These are phyloP conservation scores for Suillus spraguei DNA, from an alignment of 768 basidiomycete genomes.

Conservation along the genomic window DNA sequence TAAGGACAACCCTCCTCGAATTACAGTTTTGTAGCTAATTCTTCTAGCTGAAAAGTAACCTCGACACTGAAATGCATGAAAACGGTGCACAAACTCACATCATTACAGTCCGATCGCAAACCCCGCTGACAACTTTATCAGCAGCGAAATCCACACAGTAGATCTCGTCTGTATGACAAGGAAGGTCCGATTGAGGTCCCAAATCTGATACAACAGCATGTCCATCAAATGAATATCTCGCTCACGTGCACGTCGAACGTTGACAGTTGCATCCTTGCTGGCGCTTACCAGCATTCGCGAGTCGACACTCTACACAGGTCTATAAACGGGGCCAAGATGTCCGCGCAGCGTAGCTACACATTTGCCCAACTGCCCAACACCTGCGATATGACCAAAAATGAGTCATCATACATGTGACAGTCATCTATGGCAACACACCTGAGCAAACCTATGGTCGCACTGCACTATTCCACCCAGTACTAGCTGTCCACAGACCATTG, in stretches of 20 bases:
- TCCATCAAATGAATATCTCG: neutral
- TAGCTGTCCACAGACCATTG: slow-evolving; percentile 90
- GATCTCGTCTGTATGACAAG: slow-evolving; percentile 96
- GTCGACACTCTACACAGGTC: slow-evolving; percentile 95
- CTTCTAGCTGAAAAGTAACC: slow-evolving; percentile 28
- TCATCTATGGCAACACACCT: slow-evolving; percentile 43
- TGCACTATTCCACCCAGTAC: slow-evolving; percentile 87
- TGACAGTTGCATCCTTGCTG: slow-evolving; percentile 94
- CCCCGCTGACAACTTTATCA: slow-evolving; percentile 99
- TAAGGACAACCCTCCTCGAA: neutral
- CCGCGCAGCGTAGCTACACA: slow-evolving; percentile 91
- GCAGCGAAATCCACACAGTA: slow-evolving; percentile 99
- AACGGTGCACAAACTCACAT: slow-evolving; percentile 63
- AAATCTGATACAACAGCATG: slow-evolving; percentile 58
- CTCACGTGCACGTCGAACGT: slow-evolving; percentile 49
- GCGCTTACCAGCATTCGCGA: slow-evolving; percentile 90
- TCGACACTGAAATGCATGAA: slow-evolving; percentile 1
- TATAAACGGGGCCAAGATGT: slow-evolving; percentile 92
- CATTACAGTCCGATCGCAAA: slow-evolving; percentile 87
- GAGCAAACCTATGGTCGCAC: slow-evolving; percentile 89
- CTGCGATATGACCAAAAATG: neutral
- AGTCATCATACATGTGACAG: slow-evolving; percentile 16
- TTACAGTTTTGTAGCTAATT: slow-evolving; percentile 20
- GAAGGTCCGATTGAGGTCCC: slow-evolving; percentile 95
- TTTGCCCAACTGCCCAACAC: slow-evolving; percentile 64